Conservation (phyloP, 768 basidiomycete genomes). For the Termitomyces sp. region DNA sequence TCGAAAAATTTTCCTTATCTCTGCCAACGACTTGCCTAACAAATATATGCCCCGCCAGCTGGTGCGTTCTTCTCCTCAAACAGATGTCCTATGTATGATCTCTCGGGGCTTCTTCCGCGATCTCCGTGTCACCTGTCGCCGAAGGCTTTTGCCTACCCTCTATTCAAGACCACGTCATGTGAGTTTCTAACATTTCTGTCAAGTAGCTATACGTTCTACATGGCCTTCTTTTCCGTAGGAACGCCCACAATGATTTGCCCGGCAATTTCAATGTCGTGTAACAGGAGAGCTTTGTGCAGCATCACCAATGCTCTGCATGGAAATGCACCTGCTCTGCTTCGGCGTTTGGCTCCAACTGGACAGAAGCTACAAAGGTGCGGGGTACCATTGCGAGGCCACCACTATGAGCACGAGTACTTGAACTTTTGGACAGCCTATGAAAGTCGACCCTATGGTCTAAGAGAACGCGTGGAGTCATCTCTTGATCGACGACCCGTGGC, state of each 20-base stretch:
- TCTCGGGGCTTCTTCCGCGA: slow-evolving; percentile 53
- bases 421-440: background rate
- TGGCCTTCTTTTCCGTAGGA: slow-evolving; percentile 24
- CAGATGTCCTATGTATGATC: slow-evolving; percentile 66
- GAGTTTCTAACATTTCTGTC: slow-evolving; percentile 44
- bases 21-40: slow-evolving; percentile 42
- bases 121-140: slow-evolving; percentile 38
- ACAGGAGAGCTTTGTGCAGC: slow-evolving; percentile 48
- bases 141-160: too few species aligned
- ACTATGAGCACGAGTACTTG: background rate
- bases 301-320: slow-evolving; percentile 8
- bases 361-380: slow-evolving; percentile 4
- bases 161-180: too few species aligned
- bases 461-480: too few species aligned
- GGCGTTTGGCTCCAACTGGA: background rate
- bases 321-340: slow-evolving; percentile 1
- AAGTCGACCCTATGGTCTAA: background rate
- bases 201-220: slow-evolving; percentile 45
- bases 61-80: slow-evolving; percentile 41
- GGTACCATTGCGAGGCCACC: slow-evolving; percentile 14
- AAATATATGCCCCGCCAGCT: too few species aligned
- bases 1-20: slow-evolving; percentile 22
- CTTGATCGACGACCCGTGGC: too few species aligned
- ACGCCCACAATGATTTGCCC: slow-evolving; percentile 33
- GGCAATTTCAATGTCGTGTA: slow-evolving; percentile 39